A percentile compares a stretch with the other conserved stretches of the same genome.
Evolutionary conservation across 345 rosid genomes (phyloP).

Genomic region (Capsella bursapastoris): DNA sequence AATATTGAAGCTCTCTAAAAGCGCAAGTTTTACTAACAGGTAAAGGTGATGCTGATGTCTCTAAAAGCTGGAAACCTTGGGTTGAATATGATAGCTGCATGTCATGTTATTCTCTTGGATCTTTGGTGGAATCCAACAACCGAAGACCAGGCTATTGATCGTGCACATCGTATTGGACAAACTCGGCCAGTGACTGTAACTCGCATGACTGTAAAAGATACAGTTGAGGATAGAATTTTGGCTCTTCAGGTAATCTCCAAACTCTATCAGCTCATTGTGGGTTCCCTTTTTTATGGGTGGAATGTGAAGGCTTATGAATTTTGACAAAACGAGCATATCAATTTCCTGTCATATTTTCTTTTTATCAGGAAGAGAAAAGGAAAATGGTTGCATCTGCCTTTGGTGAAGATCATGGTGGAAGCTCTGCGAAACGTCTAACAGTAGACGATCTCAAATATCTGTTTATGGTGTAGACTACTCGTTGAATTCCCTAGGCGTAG

Average conservation of each 20-base stretch:
- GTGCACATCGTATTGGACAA: conserved; percentile 99
- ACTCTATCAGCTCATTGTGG: conserved; percentile 17
- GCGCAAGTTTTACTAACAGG: conserved; percentile 49
- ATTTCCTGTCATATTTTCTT: neutral
- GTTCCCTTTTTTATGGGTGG: neutral
- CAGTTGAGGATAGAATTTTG: conserved; percentile 85
- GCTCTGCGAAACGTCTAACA: conserved; percentile 68
- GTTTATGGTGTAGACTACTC: conserved; percentile 56
- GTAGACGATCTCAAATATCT: conserved; percentile 81
- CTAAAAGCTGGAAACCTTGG: conserved; percentile 96
- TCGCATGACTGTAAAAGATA: conserved; percentile 78
- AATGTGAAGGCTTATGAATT: neutral
- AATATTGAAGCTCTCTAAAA: conserved; percentile 26
- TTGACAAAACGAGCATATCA: neutral
- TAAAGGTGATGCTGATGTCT: conserved; percentile 83
- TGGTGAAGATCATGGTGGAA: conserved; percentile 87
- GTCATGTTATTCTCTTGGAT: conserved; percentile 89
- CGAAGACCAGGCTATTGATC: conserved; percentile 85
- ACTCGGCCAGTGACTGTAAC: conserved; percentile 90
- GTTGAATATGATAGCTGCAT: conserved; percentile 93
- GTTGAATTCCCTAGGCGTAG: neutral
- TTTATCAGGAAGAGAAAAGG: conserved; percentile 81
- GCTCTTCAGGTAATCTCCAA: conserved; percentile 68
- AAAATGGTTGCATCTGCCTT: conserved; percentile 95
- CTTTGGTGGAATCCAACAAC: conserved; percentile 99